Evolutionary conservation across 139 green algal species (phyloP).

Genomic region (Chlorella sp.): DNA sequence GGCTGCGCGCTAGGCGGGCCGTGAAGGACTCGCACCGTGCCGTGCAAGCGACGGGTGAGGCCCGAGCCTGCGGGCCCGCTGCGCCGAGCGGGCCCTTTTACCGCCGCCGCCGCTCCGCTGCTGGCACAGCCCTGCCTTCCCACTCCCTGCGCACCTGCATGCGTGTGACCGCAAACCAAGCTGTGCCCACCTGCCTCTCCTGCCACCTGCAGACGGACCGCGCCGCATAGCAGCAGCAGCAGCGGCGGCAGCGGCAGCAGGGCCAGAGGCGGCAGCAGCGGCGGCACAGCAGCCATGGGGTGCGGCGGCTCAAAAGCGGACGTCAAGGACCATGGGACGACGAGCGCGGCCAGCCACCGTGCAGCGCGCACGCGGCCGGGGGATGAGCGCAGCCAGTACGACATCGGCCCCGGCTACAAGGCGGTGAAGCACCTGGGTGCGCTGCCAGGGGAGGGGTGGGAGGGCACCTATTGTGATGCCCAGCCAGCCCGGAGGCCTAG

Average conservation of each 20-base stretch:
- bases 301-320: constrained; percentile 11
- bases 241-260: background rate
- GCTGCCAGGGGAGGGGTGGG: background rate
- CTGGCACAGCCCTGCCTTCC: too few relatives aligned
- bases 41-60: too few relatives aligned
- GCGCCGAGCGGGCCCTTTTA: too few relatives aligned
- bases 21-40: too few relatives aligned
- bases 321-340: constrained; percentile 16
- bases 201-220: too few relatives aligned
- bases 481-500: background rate
- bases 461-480: background rate
- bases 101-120: too few relatives aligned
- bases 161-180: too few relatives aligned
- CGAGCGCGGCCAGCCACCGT: constrained; percentile 27
- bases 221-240: background rate
- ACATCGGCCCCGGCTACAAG: constrained; percentile 41
- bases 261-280: background rate
- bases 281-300: constrained; percentile 10
- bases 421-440: constrained; percentile 42
- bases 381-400: constrained; percentile 11
- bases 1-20: too few relatives aligned
- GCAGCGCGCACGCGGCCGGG: constrained; percentile 10
- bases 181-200: too few relatives aligned
- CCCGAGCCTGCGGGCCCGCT: too few relatives aligned
- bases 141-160: too few relatives aligned